Evolutionary conservation across 805 yeast genomes (phyloP).

Genomic region (Kazachstania bromeliacearum): DNA sequence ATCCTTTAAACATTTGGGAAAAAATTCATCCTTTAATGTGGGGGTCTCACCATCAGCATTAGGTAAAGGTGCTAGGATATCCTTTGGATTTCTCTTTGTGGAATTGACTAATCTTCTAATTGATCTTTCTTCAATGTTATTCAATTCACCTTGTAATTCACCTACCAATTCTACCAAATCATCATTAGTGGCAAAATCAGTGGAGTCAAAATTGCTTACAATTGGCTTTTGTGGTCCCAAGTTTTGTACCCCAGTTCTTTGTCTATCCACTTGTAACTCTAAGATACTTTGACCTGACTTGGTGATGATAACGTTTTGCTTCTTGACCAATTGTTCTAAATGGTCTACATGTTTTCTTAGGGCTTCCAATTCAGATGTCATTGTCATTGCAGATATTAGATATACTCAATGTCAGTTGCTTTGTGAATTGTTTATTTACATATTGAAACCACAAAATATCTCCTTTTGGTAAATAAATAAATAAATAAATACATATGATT

Average conservation of each 20-base stretch:
- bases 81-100: constrained; percentile 34
- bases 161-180: constrained; percentile 82
- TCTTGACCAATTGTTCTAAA: constrained; percentile 46
- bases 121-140: constrained; percentile 65
- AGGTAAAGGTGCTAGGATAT: constrained; percentile 56
- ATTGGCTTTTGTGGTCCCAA: constrained; percentile 4
- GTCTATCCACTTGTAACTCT: constrained; percentile 52
- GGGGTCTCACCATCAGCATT: constrained; percentile 74
- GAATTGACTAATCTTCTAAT: constrained; percentile 63
- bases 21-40: constrained; percentile 28
- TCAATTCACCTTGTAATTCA: constrained; percentile 83
- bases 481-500: too few relatives aligned
- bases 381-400: constrained; percentile 1
- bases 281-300: constrained; percentile 75
- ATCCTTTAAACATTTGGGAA: constrained; percentile 51
- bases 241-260: constrained; percentile 32
- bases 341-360: constrained; percentile 38
- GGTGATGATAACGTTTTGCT: constrained; percentile 56
- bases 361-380: constrained; percentile 24
- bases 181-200: constrained; percentile 66
- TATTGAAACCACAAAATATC: too few relatives aligned
- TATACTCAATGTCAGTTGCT: neutral
- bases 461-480: too few relatives aligned
- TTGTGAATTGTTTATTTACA: neutral
- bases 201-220: constrained; percentile 29